phyloP scores from a whole-genome alignment of 495 filamentous ascomycete species.

The Opeltia flavorubescens region DNA sequence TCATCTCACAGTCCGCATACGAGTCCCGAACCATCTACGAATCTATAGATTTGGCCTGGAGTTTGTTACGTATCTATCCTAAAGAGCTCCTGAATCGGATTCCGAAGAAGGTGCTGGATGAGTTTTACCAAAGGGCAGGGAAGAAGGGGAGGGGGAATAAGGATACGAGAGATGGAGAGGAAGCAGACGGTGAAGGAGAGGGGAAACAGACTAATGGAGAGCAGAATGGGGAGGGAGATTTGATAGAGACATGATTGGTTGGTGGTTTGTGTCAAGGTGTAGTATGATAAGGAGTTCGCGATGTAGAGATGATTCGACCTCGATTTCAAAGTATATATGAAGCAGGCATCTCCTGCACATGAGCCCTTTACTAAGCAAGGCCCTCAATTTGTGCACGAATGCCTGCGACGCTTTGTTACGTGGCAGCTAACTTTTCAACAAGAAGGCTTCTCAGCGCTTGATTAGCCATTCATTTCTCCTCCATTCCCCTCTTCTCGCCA shows the following conservation, averaged over 20 bases:
- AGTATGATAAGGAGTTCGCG: background rate
- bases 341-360: background rate
- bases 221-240: constrained; percentile 13
- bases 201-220: constrained; percentile 24
- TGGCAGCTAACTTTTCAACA: background rate
- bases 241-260: constrained; percentile 13
- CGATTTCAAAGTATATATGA: background rate
- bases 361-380: no score
- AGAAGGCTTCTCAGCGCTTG: background rate
- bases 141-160: constrained; percentile 43
- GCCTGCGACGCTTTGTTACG: background rate
- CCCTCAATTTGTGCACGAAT: background rate
- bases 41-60: constrained; percentile 91
- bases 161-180: constrained; percentile 59
- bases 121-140: constrained; percentile 73
- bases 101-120: constrained; percentile 79
- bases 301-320: background rate
- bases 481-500: constrained; percentile 1
- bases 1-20: constrained; percentile 86
- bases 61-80: constrained; percentile 86
- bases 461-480: background rate
- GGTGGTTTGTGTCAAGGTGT: background rate
- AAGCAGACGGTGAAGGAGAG: constrained; percentile 36
- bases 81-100: constrained; percentile 97
- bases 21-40: constrained; percentile 82